Base-by-base conservation (phyloP, 83 land plant species). In the Thuja plicata region DNA sequence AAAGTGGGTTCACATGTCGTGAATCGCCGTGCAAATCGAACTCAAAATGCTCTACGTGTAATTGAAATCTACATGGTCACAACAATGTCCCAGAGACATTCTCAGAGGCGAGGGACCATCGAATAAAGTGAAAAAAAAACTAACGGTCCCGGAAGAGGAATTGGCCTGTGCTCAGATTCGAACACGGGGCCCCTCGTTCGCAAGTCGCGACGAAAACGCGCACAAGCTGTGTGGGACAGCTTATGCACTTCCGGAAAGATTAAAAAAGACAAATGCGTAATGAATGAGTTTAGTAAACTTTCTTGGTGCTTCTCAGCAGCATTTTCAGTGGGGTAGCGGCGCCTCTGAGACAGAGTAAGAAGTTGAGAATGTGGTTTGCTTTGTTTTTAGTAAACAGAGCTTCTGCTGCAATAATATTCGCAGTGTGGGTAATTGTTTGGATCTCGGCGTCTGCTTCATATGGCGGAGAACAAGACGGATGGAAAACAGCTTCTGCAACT, bases 401-500 rank as follows among this genome's bases (percentile, higher is more conserved):
- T 3, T 74, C 38, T 13, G 8, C 12, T 10, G 37, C 2, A 2
- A 2, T 32, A 9, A 11, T 74, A 30, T 30, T 74, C 10, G 10
- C 34, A 2, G 37, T 34, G 37, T 74, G 15, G 34, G 30, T 12
- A 1, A 8, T 71, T 8, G 6, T 30, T 71, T 9, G 1, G 2
- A 3, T 34, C 38, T 74, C 78, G 3, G 37, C 37, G 78, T 74
- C 37, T 30, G 78, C 78, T 34, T 74, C 10, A 32, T 34, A 74
- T 34, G 34, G 37, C 27, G 85, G 85, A 11, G 50, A 45, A 82
- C 50, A 40, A 82, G 37, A 45, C 84, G 92, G 90, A 50, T 95
- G 97, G 95, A 34, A 71, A 12, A 38, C 93, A 19, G 97, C 94
- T 32, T 88, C 88, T 8, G 97, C 97, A 38, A 93, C 97, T 35